These are phyloP conservation scores for Aspergillus oerlinghausenensis DNA, from an alignment of 2,329 filamentous ascomycete genomes.

Conservation along the genomic window DNA sequence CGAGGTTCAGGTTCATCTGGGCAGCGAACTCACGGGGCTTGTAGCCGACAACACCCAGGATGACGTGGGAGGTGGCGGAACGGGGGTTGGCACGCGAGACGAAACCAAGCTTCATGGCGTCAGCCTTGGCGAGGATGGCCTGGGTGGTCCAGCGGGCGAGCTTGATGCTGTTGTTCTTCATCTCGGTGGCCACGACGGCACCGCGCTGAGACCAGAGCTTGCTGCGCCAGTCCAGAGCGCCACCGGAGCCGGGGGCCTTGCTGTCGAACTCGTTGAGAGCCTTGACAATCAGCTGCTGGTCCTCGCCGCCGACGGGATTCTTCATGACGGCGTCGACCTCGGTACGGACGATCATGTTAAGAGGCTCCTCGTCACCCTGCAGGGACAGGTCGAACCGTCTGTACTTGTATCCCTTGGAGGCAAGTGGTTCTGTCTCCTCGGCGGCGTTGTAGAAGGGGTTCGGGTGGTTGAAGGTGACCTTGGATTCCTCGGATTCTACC, in stretches of 20 bases:
- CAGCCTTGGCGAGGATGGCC: slow-evolving; percentile 93
- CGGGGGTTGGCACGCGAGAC: slow-evolving; percentile 92
- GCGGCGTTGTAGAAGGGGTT: slow-evolving; percentile 97
- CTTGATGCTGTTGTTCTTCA: slow-evolving; percentile 99
- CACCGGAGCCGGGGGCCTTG: slow-evolving; percentile 92
- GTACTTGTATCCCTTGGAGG: slow-evolving; percentile 98
- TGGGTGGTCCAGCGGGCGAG: slow-evolving; percentile 96
- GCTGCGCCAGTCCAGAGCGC: slow-evolving; percentile 92
- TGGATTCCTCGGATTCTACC: slow-evolving; percentile 69
- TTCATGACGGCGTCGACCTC: slow-evolving; percentile 95
- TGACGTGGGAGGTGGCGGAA: slow-evolving; percentile 86
- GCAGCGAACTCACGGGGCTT: slow-evolving; percentile 94
- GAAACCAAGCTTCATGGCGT: slow-evolving; percentile 98
- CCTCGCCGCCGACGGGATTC: slow-evolving; percentile 86
- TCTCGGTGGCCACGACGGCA: slow-evolving; percentile 96
- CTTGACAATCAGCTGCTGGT: slow-evolving; percentile 88
- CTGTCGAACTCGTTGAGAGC: slow-evolving; percentile 98
- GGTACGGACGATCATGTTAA: slow-evolving; percentile 88
- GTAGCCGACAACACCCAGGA: slow-evolving; percentile 93
- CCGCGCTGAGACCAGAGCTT: slow-evolving; percentile 93
- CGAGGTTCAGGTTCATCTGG: slow-evolving; percentile 96
- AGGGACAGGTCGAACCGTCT: slow-evolving; percentile 92
- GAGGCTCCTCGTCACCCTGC: slow-evolving; percentile 83
- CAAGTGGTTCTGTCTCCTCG: slow-evolving; percentile 88
- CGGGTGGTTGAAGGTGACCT: slow-evolving; percentile 77